phyloP scores from a whole-genome alignment of 805 yeast species.

The Metschnikowia aberdeeniae region DNA sequence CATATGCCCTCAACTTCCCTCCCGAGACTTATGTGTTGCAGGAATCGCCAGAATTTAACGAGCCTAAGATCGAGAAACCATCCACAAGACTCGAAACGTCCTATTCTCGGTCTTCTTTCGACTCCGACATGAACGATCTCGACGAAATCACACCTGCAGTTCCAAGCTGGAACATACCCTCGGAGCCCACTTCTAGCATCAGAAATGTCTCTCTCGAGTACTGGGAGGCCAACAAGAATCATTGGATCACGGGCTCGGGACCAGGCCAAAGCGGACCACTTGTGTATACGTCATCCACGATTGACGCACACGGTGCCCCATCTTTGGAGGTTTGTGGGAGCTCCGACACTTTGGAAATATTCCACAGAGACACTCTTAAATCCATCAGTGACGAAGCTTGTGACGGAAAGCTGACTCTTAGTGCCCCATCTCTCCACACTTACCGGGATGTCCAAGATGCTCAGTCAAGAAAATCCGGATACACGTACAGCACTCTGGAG shows the following conservation, averaged over 20 bases:
- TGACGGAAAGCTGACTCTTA: conserved; percentile 18
- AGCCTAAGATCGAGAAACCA: not conserved
- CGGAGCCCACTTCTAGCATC: not conserved
- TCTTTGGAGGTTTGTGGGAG: not conserved
- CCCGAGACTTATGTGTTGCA: not conserved
- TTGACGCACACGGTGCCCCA: not conserved
- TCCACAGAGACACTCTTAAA: not conserved
- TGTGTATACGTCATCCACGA: conserved; percentile 21
- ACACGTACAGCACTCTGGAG: conserved; percentile 10
- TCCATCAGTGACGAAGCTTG: conserved; percentile 2
- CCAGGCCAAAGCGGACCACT: conserved; percentile 24
- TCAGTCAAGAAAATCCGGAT: conserved; percentile 3
- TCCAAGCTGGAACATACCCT: conserved; percentile 1
- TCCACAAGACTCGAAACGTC: not conserved
- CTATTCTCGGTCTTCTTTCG: not conserved
- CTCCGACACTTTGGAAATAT: not conserved
- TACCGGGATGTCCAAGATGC: conserved; percentile 21
- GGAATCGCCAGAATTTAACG: not conserved
- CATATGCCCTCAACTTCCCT: not conserved
- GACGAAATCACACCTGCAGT: conserved; percentile 10
- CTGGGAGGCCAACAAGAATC: conserved; percentile 27
- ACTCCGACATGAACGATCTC: conserved; percentile 10
- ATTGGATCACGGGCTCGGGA: conserved; percentile 22
- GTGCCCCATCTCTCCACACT: conserved; percentile 41
- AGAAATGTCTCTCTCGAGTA: conserved; percentile 26